Evolutionary conservation across 805 yeast genomes (phyloP), one percentile per base, ranked within the genome.

Genomic region (Wickerhamiella vanderwaltii): DNA sequence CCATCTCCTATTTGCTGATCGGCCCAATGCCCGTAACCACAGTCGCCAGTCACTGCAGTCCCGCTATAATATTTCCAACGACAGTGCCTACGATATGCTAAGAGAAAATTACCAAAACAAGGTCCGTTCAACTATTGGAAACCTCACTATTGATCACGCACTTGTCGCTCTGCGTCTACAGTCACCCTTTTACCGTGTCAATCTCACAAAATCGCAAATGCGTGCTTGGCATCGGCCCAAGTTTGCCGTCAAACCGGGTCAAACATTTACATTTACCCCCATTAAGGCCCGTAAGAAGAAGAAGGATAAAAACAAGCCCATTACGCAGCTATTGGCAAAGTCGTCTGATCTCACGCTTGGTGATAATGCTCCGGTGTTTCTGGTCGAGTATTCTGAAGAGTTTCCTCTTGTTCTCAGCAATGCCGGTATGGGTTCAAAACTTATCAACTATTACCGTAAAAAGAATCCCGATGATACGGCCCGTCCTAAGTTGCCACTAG

Each of bases 381-480:
- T 83, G 40, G 66, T 86, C 67, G 98, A 91, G 56, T 91, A 88
- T 57, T 73, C 91, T 9, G 98, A 91, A 58, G 94, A 91, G 59
- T 67, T 67, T 40, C 98, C 98, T 1, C 62, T 77, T 34, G 79
- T 83, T 1, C 62, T 91, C 23, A 80, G 88, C 3, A 84, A 83
- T 46, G 84, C 80, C 58, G 98, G 98, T 45, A 91, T 91, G 98
- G 93, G 95, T 6, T 79, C 87, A 33, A 91, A 88, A 57, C 63
- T 91, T 45, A 82, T 91, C 51, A 91, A 91, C 56, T 91, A 91
- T 57, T 91, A 91, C 60, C 71, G 98, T 49, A 88, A 88, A 57
- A 75, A 73, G 46, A 68, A 68, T 45, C 85, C 79, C 12, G 86
- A 82, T 39, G 98, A 91, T 58, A 72, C 74, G 3, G 68, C 81